Evolutionary conservation across 2,329 filamentous ascomycete species (phyloP).

Genomic region (Aspergillus brasiliensis): DNA sequence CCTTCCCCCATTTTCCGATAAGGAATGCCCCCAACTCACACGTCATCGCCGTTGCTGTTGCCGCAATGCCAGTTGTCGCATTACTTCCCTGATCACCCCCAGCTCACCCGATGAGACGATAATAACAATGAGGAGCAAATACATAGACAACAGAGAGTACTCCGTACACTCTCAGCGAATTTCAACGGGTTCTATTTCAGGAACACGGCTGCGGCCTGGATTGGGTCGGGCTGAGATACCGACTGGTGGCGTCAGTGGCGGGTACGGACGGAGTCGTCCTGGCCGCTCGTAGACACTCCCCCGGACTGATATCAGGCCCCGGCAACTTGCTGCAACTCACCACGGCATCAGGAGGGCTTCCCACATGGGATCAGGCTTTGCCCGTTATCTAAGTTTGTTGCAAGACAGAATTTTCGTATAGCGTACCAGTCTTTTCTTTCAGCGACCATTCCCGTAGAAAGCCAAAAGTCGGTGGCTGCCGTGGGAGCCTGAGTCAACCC

Average conservation of each 20-base stretch:
- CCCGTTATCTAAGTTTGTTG: neutral
- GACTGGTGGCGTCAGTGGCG: constrained; percentile 31
- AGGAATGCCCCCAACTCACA: constrained; percentile 13
- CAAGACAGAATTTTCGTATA: too few relatives aligned
- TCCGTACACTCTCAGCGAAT: too few relatives aligned
- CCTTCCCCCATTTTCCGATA: neutral
- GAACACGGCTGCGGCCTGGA: constrained; percentile 4
- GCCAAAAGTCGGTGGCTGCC: too few relatives aligned
- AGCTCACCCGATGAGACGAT: neutral
- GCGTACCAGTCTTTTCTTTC: too few relatives aligned
- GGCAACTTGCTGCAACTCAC: neutral
- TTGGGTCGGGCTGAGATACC: constrained; percentile 11
- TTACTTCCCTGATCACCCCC: neutral
- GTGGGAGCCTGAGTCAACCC: neutral
- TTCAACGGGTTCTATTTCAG: neutral
- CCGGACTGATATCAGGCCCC: constrained; percentile 7
- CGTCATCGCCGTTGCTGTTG: constrained; percentile 17
- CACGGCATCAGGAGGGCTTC: neutral
- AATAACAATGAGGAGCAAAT: too few relatives aligned
- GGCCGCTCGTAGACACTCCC: neutral
- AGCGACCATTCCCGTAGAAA: too few relatives aligned
- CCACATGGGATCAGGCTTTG: neutral
- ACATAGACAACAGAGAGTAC: neutral
- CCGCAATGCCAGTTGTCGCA: neutral
- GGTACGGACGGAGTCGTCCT: constrained; percentile 19